Conservation (phyloP, 78 protist genomes). For the Blattamonas nauphoetae region DNA sequence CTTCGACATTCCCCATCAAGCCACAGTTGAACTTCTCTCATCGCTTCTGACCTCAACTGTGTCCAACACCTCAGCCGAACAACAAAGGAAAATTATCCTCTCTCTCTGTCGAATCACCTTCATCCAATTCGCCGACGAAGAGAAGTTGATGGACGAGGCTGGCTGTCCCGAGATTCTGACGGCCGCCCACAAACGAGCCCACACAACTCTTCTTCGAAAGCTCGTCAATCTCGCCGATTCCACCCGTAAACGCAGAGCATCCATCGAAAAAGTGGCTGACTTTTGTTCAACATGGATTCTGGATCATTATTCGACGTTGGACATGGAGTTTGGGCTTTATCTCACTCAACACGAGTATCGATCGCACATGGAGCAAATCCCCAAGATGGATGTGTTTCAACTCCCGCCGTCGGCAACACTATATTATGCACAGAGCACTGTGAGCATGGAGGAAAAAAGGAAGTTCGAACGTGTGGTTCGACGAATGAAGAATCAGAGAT, state of each 20-base stretch:
- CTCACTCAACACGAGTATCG: background rate
- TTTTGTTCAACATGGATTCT: background rate
- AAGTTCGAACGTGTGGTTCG: too few relatives aligned
- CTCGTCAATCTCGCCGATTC: background rate
- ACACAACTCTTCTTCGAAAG: background rate
- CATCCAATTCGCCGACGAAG: background rate
- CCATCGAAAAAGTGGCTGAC: background rate
- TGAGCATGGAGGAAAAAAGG: too few relatives aligned
- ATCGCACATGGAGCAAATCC: background rate
- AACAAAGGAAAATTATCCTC: background rate
- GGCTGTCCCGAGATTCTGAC: background rate
- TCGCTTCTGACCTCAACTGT: background rate
- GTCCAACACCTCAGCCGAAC: background rate
- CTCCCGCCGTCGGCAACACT: background rate
- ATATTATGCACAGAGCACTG: too few relatives aligned
- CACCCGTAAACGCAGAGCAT: background rate
- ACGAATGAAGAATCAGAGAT: too few relatives aligned
- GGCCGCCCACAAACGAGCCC: background rate
- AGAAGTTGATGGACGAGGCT: background rate
- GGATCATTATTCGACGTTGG: background rate
- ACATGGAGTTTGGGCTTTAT: background rate
- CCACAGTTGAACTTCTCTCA: background rate
- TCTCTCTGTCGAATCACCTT: background rate
- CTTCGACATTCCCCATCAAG: background rate
- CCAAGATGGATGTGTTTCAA: background rate